phyloP scores from a whole-genome alignment of 1,284 basidiomycete genomes.

The Earliella scabrosa region DNA sequence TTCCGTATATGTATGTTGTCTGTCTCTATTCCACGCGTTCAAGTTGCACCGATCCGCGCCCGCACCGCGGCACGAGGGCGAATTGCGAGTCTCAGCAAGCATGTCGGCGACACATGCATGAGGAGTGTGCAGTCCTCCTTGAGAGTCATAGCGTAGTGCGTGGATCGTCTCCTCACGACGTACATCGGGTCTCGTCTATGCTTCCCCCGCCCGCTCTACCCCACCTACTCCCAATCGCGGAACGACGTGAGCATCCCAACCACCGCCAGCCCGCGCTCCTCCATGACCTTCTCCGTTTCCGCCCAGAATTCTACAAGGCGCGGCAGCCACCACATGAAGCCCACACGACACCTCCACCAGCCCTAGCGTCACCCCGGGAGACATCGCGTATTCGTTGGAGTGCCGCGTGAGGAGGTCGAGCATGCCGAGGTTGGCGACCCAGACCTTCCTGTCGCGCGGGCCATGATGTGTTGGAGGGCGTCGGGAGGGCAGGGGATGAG shows the following conservation, averaged over 20 bases:
- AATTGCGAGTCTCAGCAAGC: too few species aligned
- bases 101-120: too few species aligned
- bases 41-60: too few species aligned
- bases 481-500: conserved; percentile 29
- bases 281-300: conserved; percentile 66
- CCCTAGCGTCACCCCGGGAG: conserved; percentile 43
- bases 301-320: conserved; percentile 47
- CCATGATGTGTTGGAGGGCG: neutral
- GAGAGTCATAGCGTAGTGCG: too few species aligned
- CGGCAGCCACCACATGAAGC: conserved; percentile 57
- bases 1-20: too few species aligned
- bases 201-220: conserved; percentile 59
- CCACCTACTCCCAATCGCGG: conserved; percentile 43
- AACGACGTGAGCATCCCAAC: conserved; percentile 82
- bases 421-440: conserved; percentile 71
- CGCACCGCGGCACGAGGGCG: too few species aligned
- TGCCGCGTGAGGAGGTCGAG: conserved; percentile 87
- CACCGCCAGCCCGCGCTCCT: conserved; percentile 62
- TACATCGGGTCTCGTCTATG: conserved; percentile 73
- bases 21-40: too few species aligned
- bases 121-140: too few species aligned
- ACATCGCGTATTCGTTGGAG: conserved; percentile 85
- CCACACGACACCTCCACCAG: conserved; percentile 71
- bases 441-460: conserved; percentile 57
- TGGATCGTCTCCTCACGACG: conserved; percentile 53